Conservation (phyloP, 2,329 filamentous ascomycete species). For the Colletotrichum sp. region DNA sequence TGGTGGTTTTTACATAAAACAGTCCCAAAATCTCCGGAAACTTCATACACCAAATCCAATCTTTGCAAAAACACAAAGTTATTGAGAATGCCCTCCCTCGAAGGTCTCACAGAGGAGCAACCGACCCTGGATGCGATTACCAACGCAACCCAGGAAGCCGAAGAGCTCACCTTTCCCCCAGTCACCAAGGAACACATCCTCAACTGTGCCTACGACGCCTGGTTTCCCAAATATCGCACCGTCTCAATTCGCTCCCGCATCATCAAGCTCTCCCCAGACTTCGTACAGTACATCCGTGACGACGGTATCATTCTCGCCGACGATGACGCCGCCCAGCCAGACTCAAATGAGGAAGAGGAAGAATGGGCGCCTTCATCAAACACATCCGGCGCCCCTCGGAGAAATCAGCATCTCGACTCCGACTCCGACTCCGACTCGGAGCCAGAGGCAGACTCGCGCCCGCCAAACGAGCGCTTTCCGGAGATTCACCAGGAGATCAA, state of each 20-base stretch:
- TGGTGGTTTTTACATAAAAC: background rate
- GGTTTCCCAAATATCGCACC: slow-evolving; percentile 80
- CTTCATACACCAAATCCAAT: background rate
- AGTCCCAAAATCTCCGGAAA: background rate
- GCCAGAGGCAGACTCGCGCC: slow-evolving; percentile 42
- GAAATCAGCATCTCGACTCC: slow-evolving; percentile 30
- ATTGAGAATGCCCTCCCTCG: slow-evolving; percentile 35
- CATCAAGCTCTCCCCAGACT: slow-evolving; percentile 75
- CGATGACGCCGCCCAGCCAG: slow-evolving; percentile 57
- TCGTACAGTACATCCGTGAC: slow-evolving; percentile 86
- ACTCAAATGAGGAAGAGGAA: slow-evolving; percentile 60
- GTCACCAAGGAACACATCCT: slow-evolving; percentile 87
- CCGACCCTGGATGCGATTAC: slow-evolving; percentile 12
- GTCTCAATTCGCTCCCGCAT: slow-evolving; percentile 86
- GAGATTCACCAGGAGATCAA: slow-evolving; percentile 81
- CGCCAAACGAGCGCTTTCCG: slow-evolving; percentile 64
- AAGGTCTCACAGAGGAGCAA: slow-evolving; percentile 22
- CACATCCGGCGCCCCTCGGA: slow-evolving; percentile 15
- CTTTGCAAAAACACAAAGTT: background rate
- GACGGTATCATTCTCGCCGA: slow-evolving; percentile 91
- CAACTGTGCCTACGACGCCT: slow-evolving; percentile 92
- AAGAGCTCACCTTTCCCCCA: slow-evolving; percentile 74
- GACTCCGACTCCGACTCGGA: slow-evolving; percentile 57
- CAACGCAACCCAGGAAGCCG: slow-evolving; percentile 16
- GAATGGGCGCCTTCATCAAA: slow-evolving; percentile 43